Evolutionary conservation across 257 asterid genomes (phyloP).

Genomic region (Capsicum baccatum): DNA sequence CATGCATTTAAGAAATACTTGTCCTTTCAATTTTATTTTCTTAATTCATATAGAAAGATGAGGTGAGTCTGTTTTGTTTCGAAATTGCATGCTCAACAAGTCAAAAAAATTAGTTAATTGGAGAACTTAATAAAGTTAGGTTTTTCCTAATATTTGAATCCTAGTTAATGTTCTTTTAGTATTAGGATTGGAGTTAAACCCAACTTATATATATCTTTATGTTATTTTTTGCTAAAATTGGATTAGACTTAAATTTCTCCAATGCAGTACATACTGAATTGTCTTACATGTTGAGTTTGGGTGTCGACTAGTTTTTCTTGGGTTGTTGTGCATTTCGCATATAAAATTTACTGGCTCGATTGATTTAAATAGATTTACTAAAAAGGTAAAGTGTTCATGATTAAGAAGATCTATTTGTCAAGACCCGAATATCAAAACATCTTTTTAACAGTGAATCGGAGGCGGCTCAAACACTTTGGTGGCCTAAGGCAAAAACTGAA

Average conservation of each 20-base stretch:
- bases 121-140: neutral
- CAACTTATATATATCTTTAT: neutral
- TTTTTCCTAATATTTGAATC: neutral
- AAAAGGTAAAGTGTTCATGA: neutral
- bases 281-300: neutral
- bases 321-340: neutral
- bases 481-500: too few species aligned
- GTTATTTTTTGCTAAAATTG: neutral
- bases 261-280: neutral
- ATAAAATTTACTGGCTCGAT: neutral
- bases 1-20: slow-evolving; percentile 9
- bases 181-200: slow-evolving; percentile 4
- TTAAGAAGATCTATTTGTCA: neutral
- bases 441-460: neutral
- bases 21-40: slow-evolving; percentile 11
- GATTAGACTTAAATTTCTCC: slow-evolving; percentile 1
- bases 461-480: too few species aligned
- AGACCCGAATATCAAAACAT: neutral
- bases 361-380: neutral
- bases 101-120: neutral
- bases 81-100: slow-evolving; percentile 13
- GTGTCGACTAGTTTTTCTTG: neutral
- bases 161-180: neutral
- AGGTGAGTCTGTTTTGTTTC: neutral
- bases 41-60: slow-evolving; percentile 4